Base-by-base conservation (phyloP, 495 filamentous ascomycete genomes). In the Bathelium albidoporum region DNA sequence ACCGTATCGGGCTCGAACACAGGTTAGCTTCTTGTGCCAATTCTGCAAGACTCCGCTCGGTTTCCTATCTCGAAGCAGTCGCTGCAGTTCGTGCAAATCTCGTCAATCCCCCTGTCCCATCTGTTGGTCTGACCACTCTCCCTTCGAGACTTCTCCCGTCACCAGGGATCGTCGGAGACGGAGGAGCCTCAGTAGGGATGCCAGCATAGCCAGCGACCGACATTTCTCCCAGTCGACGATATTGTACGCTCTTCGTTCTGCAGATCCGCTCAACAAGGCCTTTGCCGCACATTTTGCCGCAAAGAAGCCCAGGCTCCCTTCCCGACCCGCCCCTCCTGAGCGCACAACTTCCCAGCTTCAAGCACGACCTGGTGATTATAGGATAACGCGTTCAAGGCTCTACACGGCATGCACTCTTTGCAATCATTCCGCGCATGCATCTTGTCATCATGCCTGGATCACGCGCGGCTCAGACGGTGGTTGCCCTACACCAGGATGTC, bases 401-500 rank as follows among this genome's bases (percentile, higher is more conserved):
- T 68, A 72, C 67, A 64, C 70, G 5, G 67, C 67, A 36, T 77
- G 75, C 69, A 62, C 69, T 39, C 61, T 70, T 12, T 77, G 75
- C 66, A 68, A 68, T 16, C 75, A 77, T 58, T 65, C 64, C 45
- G 70, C 66, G 11, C 75, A 77, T 59, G 64, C 68, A 0, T 63
- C 68, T 14, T 77, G 75, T 58, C 61, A 73, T 3, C 55, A 55
- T 11, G 64, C 67, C 16, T 76, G 74, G 74, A 71, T 73, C 41
- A 62, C 60, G 32, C 59, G 67, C 44, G 39, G 59, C 9, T 9
- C 24, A 2, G 72, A 71, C 11, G 73, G 71, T 1, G 69, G 63
- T 4, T 77, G 75, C 69, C 66, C 71, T 2, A 74, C 68, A 2
- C 69, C 70, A 41, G 73, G 72, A 11, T 76, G 74, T 59, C 60